A percentile compares a stretch with the other conserved stretches of the same genome.
Conservation (phyloP, 1,284 basidiomycete genomes). For the Apiotrichum siamense region DNA sequence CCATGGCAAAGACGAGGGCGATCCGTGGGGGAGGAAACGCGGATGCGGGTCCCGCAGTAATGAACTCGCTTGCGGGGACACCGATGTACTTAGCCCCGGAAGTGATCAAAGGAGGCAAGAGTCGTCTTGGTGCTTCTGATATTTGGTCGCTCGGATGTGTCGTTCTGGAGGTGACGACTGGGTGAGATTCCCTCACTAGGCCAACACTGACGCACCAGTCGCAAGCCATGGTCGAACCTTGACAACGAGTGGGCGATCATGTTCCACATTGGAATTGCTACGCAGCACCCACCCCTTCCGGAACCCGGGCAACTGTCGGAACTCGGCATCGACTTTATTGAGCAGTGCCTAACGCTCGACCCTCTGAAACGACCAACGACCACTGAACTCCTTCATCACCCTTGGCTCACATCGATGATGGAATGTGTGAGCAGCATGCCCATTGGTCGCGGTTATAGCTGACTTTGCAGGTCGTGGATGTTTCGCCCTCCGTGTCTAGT, state of each 20-base stretch:
- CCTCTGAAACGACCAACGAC: constrained; percentile 78
- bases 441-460: not conserved
- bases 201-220: constrained; percentile 30
- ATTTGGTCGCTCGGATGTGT: constrained; percentile 94
- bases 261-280: constrained; percentile 98
- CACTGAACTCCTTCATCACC: constrained; percentile 75
- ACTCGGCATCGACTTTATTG: constrained; percentile 88
- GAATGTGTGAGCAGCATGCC: constrained; percentile 23
- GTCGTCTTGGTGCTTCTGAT: constrained; percentile 92
- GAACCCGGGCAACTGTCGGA: constrained; percentile 84
- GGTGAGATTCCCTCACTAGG: not conserved
- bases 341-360: constrained; percentile 84
- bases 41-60: constrained; percentile 46
- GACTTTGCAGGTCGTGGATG: not conserved
- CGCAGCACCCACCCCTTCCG: constrained; percentile 91
- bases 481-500: constrained; percentile 6
- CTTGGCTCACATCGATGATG: constrained; percentile 64
- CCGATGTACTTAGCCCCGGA: constrained; percentile 99
- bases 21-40: constrained; percentile 44
- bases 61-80: constrained; percentile 89
- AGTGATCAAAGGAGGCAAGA: constrained; percentile 74
- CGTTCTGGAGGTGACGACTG: constrained; percentile 91
- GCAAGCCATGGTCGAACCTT: constrained; percentile 95
- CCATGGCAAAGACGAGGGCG: constrained; percentile 62
- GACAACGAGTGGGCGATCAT: constrained; percentile 99